Evolutionary conservation across 257 asterid species (phyloP).

Genomic region (Solanum piurae): DNA sequence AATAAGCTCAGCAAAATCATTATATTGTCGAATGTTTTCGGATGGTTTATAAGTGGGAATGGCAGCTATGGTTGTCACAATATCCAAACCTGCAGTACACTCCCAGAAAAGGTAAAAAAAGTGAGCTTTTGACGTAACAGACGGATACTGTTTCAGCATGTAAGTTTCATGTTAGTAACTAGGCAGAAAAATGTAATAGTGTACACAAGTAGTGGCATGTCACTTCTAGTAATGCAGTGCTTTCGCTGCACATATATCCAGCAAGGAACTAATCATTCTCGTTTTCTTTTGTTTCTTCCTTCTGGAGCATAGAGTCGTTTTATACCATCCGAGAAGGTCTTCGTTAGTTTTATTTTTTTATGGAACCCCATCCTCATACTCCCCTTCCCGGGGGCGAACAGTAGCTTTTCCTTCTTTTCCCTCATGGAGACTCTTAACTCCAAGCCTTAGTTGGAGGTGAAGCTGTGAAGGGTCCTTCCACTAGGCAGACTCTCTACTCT

Average conservation of each 20-base stretch:
- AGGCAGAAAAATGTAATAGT: background rate
- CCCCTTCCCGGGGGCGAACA: background rate
- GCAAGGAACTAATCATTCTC: background rate
- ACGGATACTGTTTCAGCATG: background rate
- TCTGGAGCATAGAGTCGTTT: background rate
- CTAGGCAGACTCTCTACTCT: background rate
- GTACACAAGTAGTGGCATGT: background rate
- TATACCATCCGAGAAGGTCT: background rate
- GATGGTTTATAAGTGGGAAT: slow-evolving; percentile 72
- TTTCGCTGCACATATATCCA: background rate
- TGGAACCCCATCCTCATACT: background rate
- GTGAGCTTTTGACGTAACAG: background rate
- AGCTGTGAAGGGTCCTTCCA: background rate
- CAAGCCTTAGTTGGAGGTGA: background rate
- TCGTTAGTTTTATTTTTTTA: background rate
- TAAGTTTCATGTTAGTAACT: background rate
- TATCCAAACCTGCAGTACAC: slow-evolving; percentile 49
- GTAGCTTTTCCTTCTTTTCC: background rate
- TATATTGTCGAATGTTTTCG: slow-evolving; percentile 60
- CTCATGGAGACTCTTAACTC: background rate
- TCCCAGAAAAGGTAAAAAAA: background rate
- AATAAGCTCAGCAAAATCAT: slow-evolving; percentile 71
- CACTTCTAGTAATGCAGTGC: background rate
- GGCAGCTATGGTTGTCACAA: slow-evolving; percentile 61
- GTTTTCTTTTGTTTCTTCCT: background rate